Evolutionary conservation across 257 asterid species (phyloP).

Genomic region (Gentiana straminea): DNA sequence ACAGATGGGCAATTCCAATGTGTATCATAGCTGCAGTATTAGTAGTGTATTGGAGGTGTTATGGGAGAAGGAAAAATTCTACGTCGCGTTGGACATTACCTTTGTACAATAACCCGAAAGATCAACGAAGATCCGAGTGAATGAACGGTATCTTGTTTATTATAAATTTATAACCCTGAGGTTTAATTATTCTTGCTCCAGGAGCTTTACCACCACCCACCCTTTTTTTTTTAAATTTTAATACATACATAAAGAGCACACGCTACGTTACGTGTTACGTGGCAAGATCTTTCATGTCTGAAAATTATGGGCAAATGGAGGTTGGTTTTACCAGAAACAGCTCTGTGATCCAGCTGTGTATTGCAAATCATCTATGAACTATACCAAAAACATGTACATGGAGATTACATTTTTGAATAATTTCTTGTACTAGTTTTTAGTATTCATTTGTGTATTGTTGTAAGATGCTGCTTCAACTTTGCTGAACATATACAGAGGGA

Average conservation of each 20-base stretch:
- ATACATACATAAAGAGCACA: conserved; percentile 11
- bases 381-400: no score
- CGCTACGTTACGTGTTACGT: no score
- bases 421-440: no score
- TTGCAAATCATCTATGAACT: no score
- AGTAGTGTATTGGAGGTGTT: conserved; percentile 73
- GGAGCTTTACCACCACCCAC: conserved; percentile 22
- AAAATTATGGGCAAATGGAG: no score
- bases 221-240: conserved; percentile 5
- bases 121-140: conserved; percentile 75
- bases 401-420: no score
- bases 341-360: no score
- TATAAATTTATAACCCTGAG: neutral
- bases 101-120: conserved; percentile 56
- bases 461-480: no score
- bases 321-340: no score
- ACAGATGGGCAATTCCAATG: conserved; percentile 94
- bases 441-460: no score
- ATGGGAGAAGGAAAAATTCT: conserved; percentile 44
- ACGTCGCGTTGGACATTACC: conserved; percentile 61
- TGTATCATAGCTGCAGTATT: conserved; percentile 32
- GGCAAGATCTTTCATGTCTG: neutral
- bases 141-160: neutral
- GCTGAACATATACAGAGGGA: no score
- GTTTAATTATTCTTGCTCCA: conserved; percentile 14